Conservation (phyloP, 768 basidiomycete species). For the Rhodotorula taiwanensis region DNA sequence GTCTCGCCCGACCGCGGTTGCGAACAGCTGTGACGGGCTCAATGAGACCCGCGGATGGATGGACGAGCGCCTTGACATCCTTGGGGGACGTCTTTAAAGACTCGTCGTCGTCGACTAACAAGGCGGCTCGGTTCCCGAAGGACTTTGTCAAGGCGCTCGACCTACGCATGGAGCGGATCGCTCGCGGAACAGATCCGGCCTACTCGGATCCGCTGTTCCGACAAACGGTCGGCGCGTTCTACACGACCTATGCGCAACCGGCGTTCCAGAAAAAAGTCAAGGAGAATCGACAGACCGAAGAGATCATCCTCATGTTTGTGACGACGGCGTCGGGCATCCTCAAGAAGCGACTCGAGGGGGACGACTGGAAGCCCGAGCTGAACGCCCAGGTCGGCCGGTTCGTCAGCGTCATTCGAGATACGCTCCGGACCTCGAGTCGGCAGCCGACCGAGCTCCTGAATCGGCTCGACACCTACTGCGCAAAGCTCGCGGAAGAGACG, state of each 20-base stretch:
- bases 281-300: conserved; percentile 94
- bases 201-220: conserved; percentile 69
- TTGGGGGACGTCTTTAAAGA: conserved; percentile 34
- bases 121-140: conserved; percentile 61
- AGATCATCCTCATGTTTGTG: conserved; percentile 92
- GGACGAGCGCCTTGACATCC: conserved; percentile 29
- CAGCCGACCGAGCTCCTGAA: conserved; percentile 72
- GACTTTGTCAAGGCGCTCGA: conserved; percentile 86
- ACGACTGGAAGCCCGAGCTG: conserved; percentile 86
- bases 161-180: conserved; percentile 79
- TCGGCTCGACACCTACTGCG: conserved; percentile 73
- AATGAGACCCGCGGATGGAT: conserved; percentile 22
- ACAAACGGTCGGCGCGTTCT: conserved; percentile 85
- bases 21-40: conserved; percentile 1
- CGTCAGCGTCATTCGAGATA: conserved; percentile 75
- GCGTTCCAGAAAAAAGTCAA: conserved; percentile 83
- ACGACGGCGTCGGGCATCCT: conserved; percentile 79
- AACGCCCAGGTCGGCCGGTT: conserved; percentile 88
- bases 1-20: conserved; percentile 1
- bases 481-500: conserved; percentile 60
- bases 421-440: conserved; percentile 51
- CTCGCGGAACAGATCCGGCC: conserved; percentile 75
- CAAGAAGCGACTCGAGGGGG: conserved; percentile 63
- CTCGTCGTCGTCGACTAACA: conserved; percentile 7
- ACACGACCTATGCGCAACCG: conserved; percentile 78